These are phyloP conservation scores for Boletus barrowsii DNA, from an alignment of 768 basidiomycete genomes.

Conservation along the genomic window DNA sequence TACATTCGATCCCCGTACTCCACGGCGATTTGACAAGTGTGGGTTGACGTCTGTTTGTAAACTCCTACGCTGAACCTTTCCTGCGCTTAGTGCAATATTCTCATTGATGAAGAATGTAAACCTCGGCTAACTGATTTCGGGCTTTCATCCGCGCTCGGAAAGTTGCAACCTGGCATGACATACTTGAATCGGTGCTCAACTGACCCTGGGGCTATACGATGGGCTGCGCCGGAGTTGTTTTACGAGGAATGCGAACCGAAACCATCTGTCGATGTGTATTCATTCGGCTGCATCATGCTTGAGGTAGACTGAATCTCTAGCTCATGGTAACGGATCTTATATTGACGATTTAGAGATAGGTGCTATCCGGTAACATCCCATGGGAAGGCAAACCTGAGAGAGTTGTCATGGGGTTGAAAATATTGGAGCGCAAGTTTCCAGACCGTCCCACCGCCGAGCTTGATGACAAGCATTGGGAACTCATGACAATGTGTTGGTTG, in stretches of 20 bases:
- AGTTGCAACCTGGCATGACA: neutral
- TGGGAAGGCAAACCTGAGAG: neutral
- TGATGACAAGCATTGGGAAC: neutral
- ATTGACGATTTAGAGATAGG: neutral
- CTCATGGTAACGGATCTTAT: neutral
- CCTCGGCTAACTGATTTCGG: neutral
- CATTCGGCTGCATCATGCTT: slow-evolving; percentile 24
- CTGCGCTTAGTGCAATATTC: neutral
- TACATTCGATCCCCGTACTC: neutral
- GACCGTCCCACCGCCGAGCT: neutral
- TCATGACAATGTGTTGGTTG: neutral
- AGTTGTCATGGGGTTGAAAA: neutral
- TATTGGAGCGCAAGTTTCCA: neutral
- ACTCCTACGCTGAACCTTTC: neutral
- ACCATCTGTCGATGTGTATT: slow-evolving; percentile 15
- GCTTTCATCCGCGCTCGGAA: neutral
- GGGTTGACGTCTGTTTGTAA: neutral
- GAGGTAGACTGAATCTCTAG: neutral
- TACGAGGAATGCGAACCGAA: slow-evolving; percentile 6
- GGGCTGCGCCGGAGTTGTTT: slow-evolving; percentile 41
- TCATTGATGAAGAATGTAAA: neutral
- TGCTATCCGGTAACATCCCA: neutral
- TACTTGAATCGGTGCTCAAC: slow-evolving; percentile 28
- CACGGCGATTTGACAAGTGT: neutral
- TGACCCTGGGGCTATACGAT: slow-evolving; percentile 38